These are phyloP conservation scores for Dioszegia hungarica DNA, from an alignment of 768 basidiomycete genomes.

Conservation along the genomic window DNA sequence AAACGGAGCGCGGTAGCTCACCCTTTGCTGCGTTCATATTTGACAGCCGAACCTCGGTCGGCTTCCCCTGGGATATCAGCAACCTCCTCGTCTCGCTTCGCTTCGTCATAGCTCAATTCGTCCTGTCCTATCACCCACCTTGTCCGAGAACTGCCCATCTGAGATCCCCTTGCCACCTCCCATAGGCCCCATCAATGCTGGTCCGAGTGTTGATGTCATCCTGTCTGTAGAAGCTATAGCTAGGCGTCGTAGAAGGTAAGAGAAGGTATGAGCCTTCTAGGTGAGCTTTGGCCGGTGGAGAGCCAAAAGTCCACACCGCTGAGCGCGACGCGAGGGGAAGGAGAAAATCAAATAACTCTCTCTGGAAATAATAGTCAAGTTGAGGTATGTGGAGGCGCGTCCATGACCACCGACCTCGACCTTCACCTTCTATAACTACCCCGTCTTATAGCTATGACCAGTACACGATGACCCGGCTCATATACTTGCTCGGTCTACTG, in stretches of 20 bases:
- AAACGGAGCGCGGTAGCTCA: constrained; percentile 16
- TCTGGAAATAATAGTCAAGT: no score
- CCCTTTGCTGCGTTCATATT: constrained; percentile 95
- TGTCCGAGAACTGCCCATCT: constrained; percentile 26
- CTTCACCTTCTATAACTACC: not conserved
- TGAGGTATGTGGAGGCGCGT: constrained; percentile 20
- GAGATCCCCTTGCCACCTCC: constrained; percentile 6
- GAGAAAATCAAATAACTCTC: not conserved
- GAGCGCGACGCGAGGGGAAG: no score
- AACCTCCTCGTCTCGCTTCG: not conserved
- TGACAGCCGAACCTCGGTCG: constrained; percentile 93
- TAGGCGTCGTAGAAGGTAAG: not conserved
- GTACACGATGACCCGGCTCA: not conserved
- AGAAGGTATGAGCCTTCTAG: constrained; percentile 5
- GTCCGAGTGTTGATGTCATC: not conserved
- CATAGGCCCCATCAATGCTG: not conserved
- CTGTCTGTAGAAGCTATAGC: not conserved
- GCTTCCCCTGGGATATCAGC: constrained; percentile 67
- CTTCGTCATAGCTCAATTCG: not conserved
- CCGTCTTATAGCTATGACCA: not conserved
- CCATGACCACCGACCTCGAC: not conserved
- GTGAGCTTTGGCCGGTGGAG: not conserved
- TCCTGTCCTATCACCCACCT: constrained; percentile 14
- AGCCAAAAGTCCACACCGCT: not conserved
- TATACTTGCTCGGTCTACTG: not conserved